phyloP scores from a whole-genome alignment of 106 monocot genomes.

The Acorus calamus region DNA sequence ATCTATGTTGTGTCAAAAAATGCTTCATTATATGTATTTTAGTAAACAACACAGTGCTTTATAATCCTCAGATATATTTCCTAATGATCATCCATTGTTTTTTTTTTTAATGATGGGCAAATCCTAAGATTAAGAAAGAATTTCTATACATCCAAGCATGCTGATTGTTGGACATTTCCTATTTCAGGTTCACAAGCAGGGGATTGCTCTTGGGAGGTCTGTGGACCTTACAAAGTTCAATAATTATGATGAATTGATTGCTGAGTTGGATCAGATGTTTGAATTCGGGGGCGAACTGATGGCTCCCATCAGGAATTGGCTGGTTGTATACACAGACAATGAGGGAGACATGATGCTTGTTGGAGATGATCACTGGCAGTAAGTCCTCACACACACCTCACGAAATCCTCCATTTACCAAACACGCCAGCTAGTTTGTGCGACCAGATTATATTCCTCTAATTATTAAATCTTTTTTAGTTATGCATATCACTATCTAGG shows the following conservation, averaged over 20 bases:
- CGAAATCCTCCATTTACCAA: not conserved
- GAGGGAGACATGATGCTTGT: conserved; percentile 91
- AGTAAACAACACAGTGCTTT: no score
- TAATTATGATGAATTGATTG: conserved; percentile 39
- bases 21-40: no score
- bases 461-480: not conserved
- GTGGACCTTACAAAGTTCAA: conserved; percentile 64
- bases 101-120: no score
- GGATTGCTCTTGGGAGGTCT: conserved; percentile 73
- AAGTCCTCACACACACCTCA: conserved; percentile 8
- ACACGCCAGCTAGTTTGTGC: no score
- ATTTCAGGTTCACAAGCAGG: conserved; percentile 73
- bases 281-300: conserved; percentile 56
- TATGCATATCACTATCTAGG: not conserved
- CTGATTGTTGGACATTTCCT: no score
- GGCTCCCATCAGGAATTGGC: conserved; percentile 40
- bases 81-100: no score
- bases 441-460: no score
- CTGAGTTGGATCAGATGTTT: conserved; percentile 64
- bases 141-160: no score
- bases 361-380: conserved; percentile 82
- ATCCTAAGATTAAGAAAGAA: no score
- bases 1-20: no score
- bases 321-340: conserved; percentile 61
- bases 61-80: no score